A percentile compares a stretch with the other conserved stretches of the same genome.
phyloP scores from a whole-genome alignment of 208 protist genomes.

The Wallacemonas collosoma region DNA sequence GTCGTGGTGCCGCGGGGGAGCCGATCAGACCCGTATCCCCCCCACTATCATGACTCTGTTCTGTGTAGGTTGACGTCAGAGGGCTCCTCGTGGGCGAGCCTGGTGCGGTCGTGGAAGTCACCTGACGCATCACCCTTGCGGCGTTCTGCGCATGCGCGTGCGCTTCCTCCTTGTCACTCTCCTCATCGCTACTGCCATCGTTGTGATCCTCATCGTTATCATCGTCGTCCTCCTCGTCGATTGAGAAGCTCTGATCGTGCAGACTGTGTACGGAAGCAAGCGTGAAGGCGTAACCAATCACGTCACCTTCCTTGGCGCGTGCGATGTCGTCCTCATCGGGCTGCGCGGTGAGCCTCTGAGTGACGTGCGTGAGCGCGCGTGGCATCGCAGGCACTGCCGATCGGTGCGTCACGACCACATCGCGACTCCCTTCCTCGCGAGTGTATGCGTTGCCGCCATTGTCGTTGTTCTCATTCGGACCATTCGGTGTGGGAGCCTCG shows the following conservation, averaged over 20 bases:
- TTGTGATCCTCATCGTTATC: neutral
- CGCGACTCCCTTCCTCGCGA: neutral
- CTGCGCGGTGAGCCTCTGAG: neutral
- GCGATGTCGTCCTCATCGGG: neutral
- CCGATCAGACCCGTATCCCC: too few relatives aligned
- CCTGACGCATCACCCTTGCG: neutral
- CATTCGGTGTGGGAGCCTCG: too few relatives aligned
- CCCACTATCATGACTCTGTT: too few relatives aligned
- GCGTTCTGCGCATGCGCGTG: neutral
- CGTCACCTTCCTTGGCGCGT: neutral
- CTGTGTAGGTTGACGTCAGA: too few relatives aligned
- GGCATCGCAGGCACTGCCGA: too few relatives aligned
- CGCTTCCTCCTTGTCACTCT: neutral
- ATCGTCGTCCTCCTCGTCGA: neutral
- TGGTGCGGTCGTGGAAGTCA: neutral
- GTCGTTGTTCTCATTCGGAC: too few relatives aligned
- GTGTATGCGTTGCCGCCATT: neutral
- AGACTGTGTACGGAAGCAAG: neutral
- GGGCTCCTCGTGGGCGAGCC: neutral
- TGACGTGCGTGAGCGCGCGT: neutral
- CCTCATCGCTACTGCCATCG: neutral
- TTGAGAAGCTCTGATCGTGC: neutral
- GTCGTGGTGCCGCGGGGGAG: too few relatives aligned
- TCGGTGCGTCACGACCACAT: too few relatives aligned
- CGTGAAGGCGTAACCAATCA: neutral